Conservation (phyloP, 2,329 filamentous ascomycete species). For the Fusarium pseudoanthophilum region DNA sequence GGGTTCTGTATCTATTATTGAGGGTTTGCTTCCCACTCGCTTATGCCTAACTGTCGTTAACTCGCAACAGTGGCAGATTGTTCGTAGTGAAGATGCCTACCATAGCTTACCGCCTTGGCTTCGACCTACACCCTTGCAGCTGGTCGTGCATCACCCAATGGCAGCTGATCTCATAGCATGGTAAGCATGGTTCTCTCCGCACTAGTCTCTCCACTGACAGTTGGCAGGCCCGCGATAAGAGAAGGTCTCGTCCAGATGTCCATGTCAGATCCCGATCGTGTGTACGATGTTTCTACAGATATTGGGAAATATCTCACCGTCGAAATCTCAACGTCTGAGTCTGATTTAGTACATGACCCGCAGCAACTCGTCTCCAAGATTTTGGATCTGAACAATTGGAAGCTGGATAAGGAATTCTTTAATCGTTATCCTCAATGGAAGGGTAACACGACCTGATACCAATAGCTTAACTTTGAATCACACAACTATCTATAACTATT, state of each 20-base stretch:
- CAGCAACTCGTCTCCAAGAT: slow-evolving; percentile 2
- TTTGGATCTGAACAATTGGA: slow-evolving; percentile 8
- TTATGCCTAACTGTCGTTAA: not conserved
- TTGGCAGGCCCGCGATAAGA: not conserved
- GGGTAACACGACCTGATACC: not conserved
- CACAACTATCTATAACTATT: not conserved
- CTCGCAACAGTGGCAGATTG: not conserved
- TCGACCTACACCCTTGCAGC: slow-evolving; percentile 7
- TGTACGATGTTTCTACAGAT: not conserved
- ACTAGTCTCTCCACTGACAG: not conserved
- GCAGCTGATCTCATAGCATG: slow-evolving; percentile 14
- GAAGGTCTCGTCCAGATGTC: slow-evolving; percentile 15
- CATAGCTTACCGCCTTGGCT: slow-evolving; percentile 3
- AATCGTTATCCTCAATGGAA: slow-evolving; percentile 15
- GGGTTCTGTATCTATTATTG: slow-evolving; percentile 2
- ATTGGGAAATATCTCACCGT: slow-evolving; percentile 4
- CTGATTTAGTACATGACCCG: not conserved
- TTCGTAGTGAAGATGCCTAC: slow-evolving; percentile 8
- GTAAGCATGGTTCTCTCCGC: not conserved
- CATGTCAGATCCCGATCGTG: not conserved
- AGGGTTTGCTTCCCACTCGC: not conserved
- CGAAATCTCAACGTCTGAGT: not conserved
- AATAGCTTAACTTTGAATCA: accelerated
- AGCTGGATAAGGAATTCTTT: slow-evolving; percentile 4
- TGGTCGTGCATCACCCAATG: slow-evolving; percentile 5